These are phyloP conservation scores for Chalciporus piperatus DNA, from an alignment of 768 basidiomycete species.

Conservation along the genomic window DNA sequence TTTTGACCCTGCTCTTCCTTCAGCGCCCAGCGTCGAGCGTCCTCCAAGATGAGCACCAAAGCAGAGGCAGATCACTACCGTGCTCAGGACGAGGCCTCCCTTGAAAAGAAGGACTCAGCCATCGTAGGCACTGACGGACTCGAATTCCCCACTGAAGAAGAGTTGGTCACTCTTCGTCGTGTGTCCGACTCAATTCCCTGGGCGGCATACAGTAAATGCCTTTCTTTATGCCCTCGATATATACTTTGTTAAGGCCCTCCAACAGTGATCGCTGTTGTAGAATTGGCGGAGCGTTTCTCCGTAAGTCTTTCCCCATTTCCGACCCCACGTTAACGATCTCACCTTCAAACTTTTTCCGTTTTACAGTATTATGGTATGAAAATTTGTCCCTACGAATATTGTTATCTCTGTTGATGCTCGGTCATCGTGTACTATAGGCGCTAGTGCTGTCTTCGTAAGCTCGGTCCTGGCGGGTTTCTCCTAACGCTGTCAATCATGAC, in stretches of 20 bases:
- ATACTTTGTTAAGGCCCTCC: neutral
- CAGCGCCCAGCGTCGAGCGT: neutral
- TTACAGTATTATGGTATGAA: conserved; percentile 45
- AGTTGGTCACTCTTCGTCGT: conserved; percentile 53
- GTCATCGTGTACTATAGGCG: conserved; percentile 26
- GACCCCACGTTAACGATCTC: neutral
- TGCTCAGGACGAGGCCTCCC: neutral
- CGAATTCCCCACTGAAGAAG: conserved; percentile 63
- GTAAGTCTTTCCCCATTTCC: conserved; percentile 23
- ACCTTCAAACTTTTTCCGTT: neutral
- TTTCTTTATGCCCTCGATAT: neutral
- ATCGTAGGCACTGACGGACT: conserved; percentile 36
- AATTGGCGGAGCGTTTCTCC: conserved; percentile 75
- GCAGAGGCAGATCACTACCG: conserved; percentile 11
- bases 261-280: conserved; percentile 62
- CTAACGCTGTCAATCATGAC: neutral
- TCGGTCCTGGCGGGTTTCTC: neutral
- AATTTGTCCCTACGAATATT: conserved; percentile 4
- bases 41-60: conserved; percentile 11
- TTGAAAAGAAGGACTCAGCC: conserved; percentile 25
- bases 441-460: conserved; percentile 40
- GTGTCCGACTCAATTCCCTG: conserved; percentile 60
- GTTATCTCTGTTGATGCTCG: neutral
- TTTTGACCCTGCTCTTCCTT: neutral
- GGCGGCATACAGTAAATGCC: conserved; percentile 42